phyloP scores from a whole-genome alignment of 139 green algal species.

The Tetradesmus lagerheimii region DNA sequence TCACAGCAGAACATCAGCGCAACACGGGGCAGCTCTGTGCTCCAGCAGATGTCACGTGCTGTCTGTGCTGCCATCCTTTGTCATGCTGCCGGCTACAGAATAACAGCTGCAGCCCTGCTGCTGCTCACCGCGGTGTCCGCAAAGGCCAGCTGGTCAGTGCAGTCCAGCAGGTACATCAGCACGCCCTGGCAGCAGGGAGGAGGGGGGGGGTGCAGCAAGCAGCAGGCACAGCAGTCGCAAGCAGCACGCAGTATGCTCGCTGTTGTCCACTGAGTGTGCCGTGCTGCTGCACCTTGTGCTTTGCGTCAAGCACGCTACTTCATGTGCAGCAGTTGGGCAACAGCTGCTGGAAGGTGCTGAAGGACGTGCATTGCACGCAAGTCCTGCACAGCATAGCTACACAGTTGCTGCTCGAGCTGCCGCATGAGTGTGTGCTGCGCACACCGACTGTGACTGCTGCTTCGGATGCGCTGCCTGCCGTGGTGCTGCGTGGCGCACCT shows the following conservation, averaged over 20 bases:
- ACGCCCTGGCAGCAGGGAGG: conserved; percentile 57
- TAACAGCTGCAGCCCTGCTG: too few relatives aligned
- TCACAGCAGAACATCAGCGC: neutral
- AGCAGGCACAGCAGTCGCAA: neutral
- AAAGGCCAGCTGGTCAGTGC: neutral
- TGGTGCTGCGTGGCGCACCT: conserved; percentile 11
- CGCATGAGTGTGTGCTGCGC: too few relatives aligned
- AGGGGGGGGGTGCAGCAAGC: neutral
- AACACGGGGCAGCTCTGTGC: neutral
- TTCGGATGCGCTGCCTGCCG: neutral
- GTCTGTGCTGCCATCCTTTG: neutral
- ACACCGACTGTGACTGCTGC: neutral
- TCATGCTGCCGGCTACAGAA: neutral
- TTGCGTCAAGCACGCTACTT: too few relatives aligned
- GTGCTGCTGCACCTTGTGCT: too few relatives aligned
- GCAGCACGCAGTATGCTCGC: neutral
- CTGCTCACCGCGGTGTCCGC: neutral
- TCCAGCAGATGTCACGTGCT: neutral
- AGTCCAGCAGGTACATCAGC: conserved; percentile 72
- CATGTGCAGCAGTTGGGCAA: neutral
- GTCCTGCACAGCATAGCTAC: neutral
- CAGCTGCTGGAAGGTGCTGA: neutral
- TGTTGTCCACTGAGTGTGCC: too few relatives aligned
- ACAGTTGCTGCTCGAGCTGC: neutral
- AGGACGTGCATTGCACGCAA: neutral